A percentile compares a stretch with the other conserved stretches of the same genome.
Conservation (phyloP, 257 asterid species). For the Penstemon davidsonii region DNA sequence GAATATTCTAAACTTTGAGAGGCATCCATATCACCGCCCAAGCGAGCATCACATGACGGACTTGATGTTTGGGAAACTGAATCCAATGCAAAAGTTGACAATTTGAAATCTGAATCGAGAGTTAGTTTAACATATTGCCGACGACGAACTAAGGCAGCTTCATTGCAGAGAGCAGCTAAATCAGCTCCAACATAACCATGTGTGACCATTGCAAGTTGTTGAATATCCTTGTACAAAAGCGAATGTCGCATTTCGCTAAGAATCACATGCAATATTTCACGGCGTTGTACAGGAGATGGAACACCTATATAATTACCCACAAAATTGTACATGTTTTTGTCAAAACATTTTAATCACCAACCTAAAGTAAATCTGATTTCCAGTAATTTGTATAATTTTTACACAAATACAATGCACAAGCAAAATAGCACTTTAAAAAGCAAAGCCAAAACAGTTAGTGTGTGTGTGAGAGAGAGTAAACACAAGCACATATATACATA, state of each 20-base stretch:
- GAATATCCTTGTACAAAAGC: constrained; percentile 66
- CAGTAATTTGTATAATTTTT: too few species aligned
- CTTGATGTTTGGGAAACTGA: too few species aligned
- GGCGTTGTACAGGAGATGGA: constrained; percentile 81
- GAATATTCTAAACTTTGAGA: too few species aligned
- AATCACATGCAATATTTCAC: constrained; percentile 58
- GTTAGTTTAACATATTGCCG: constrained; percentile 52
- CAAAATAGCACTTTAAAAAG: not conserved
- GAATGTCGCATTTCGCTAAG: constrained; percentile 65
- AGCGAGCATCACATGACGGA: too few species aligned
- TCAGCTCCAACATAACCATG: constrained; percentile 98
- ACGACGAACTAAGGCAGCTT: constrained; percentile 77
- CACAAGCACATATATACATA: too few species aligned
- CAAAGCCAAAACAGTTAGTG: not conserved
- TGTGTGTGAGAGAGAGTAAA: too few species aligned
- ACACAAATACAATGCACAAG: not conserved
- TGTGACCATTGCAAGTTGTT: too few species aligned
- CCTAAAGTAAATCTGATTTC: not conserved
- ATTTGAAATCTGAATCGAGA: too few species aligned
- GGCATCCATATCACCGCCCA: too few species aligned
- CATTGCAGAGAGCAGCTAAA: constrained; percentile 86
- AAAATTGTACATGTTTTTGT: constrained; percentile 6
- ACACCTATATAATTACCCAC: constrained; percentile 55
- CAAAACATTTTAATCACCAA: constrained; percentile 8
- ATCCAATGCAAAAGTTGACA: too few species aligned